A percentile compares a stretch with the other conserved stretches of the same genome.
These are phyloP conservation scores for Stentor coeruleus DNA, from an alignment of 73 alveolate genomes.

Conservation along the genomic window DNA sequence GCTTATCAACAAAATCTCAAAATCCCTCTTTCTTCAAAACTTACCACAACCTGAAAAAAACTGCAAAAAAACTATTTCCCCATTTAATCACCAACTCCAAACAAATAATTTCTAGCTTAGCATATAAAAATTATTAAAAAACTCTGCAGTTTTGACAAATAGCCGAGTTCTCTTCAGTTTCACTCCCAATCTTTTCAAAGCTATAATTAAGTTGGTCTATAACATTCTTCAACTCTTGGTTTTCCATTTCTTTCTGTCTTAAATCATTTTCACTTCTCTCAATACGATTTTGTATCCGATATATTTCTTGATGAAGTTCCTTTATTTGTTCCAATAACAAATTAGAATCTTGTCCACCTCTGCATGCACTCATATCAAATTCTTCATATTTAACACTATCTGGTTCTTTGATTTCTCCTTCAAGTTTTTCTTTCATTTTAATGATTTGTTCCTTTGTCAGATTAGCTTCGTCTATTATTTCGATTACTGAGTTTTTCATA, in stretches of 20 bases:
- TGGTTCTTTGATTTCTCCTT: no score
- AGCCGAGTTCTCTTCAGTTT: neutral
- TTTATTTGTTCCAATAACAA: neutral
- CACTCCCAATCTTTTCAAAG: neutral
- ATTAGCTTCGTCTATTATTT: neutral
- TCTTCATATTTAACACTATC: neutral
- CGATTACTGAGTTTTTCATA: neutral
- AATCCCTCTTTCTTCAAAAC: no score
- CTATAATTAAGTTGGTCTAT: neutral
- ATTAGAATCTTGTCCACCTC: neutral
- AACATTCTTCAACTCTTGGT: neutral
- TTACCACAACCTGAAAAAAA: no score
- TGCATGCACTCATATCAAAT: neutral
- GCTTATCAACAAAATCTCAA: no score
- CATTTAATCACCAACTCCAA: no score
- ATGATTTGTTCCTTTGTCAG: neutral
- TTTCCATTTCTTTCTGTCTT: neutral
- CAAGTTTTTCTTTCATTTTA: neutral
- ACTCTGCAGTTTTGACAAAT: neutral
- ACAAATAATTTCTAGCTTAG: no score
- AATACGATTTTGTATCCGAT: neutral
- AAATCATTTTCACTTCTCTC: neutral
- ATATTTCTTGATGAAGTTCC: neutral
- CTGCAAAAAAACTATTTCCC: no score
- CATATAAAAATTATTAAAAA: no score